Percentiles rank a stretch among this genome's conserved stretches.
phyloP scores from a whole-genome alignment of 2,329 filamentous ascomycete genomes.

The Trichophyton simii region DNA sequence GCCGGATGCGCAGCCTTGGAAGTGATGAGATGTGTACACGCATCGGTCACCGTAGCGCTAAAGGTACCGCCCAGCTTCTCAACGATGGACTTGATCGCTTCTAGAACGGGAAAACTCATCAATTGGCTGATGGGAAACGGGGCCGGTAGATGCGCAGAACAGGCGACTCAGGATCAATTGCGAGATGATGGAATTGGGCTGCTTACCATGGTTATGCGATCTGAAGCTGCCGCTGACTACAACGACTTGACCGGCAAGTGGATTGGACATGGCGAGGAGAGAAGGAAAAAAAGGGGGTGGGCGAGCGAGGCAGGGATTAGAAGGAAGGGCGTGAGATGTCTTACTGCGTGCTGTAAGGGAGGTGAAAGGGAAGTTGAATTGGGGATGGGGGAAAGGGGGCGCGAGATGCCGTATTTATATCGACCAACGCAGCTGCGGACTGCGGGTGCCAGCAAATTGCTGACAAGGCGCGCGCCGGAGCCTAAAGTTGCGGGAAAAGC shows the following conservation, averaged over 20 bases:
- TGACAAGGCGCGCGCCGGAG: not conserved
- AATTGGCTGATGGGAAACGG: not conserved
- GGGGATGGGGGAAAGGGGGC: not conserved
- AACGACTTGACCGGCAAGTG: constrained; percentile 30
- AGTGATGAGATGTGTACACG: constrained; percentile 29
- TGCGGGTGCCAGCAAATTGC: not conserved
- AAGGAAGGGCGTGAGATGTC: not conserved
- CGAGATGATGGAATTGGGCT: constrained; percentile 7
- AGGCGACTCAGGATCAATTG: not conserved
- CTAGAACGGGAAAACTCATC: constrained; percentile 13
- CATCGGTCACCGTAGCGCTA: constrained; percentile 18
- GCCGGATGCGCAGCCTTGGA: constrained; percentile 28
- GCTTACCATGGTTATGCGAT: constrained; percentile 38
- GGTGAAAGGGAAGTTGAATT: not conserved
- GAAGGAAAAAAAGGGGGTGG: not conserved
- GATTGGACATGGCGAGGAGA: constrained; percentile 16
- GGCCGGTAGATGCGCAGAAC: too few species aligned
- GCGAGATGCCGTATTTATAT: not conserved
- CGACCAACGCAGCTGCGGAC: not conserved
- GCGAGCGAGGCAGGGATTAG: too few species aligned
- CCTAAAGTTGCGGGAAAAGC: not conserved
- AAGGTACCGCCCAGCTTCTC: constrained; percentile 26
- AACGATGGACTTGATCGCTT: constrained; percentile 22
- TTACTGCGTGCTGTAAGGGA: not conserved
- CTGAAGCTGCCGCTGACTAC: constrained; percentile 51